Evolutionary conservation across 257 asterid species (phyloP), one percentile per base, ranked within the genome.

Genomic region (Petunia secreta): DNA sequence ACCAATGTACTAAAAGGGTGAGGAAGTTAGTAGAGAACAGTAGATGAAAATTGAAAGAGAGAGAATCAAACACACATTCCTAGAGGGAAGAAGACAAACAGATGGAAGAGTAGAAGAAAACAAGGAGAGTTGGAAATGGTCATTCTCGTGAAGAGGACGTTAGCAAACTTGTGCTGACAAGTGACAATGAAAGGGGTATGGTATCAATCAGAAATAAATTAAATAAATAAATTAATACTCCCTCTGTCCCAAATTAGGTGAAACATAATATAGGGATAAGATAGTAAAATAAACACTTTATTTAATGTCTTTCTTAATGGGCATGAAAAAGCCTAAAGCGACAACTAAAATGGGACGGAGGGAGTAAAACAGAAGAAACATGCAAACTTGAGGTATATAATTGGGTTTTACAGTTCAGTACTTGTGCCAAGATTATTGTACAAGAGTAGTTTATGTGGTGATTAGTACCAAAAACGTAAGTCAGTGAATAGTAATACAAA

Each of bases 141-240:
- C 86, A 82, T 82, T 86, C 91, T 90, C 84, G 89, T 88, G 92
- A 92, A 85, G 86, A 83, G 63, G 94, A 88, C 91, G 78, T 87
- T 77, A 80, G 87, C 88, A 65, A 75, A 75, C 76, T 63, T 79
- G 65, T 50, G 62, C 78, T 73, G 62, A 73, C 62, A 36, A 73
- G 11, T 34, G 78, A 83, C 81, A 84, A 73, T 11, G 81, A 83
- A 78, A 83, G 81, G 75, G 43, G 79, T 11, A 34, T 58, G 53
- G 52, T 44, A 73, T 73, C 7, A 50, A 73, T 73, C 46, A 73
- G 7, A 73, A 50, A 36, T 13, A 73, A 1, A 46, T 34, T 34
- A 71, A 4, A 71, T 10, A 34, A 71, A 25, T 48, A 25, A 50
- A 50, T 2, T 3, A 43, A 43, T 25, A 25, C 25, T 25, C 25